Base-by-base conservation (phyloP, 2,329 filamentous ascomycete genomes). In the Huntiella moniliformis region DNA sequence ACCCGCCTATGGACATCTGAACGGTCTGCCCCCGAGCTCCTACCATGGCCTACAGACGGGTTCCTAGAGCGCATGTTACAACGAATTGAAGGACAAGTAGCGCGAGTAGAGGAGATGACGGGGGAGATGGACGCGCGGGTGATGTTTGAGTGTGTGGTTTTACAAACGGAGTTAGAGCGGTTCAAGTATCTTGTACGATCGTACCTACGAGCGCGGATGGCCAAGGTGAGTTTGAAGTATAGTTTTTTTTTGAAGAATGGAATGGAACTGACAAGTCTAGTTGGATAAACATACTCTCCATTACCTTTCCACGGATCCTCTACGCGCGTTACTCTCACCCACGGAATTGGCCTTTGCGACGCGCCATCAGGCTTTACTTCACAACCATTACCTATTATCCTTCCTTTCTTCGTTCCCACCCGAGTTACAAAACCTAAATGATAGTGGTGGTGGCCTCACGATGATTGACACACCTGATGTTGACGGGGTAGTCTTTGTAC, bases 1-100 rank as follows among this genome's bases (percentile, higher is more conserved):
- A 95, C 88, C 54, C 80, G 88, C 56, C 81, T 79, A 55, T 98
- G 88, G 88, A 75, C 95, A 38, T 84, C 88, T 38, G 92, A 98
- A 62, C 77, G 91, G 54, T 83, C 81, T 47, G 79, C 85, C 38
- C 85, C 88, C 2, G 87, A 95, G 61, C 68, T 98, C n/a, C 67
- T 96, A 35, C 32, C 46, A 35, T 79, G 75, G 75, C 74, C 74
- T 0, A 71, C 79, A 4, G 74, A 76, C 34, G 73, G 74, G 13
- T 67, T 96, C 48, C 82, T 98, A 58, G 82, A 91, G 53, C 76
- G 88, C 52, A 74, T 91, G 55, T 81, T 86, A 63, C 73, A 75
- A 50, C 72, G 78, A 50, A 74, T 85, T 52, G 74, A 77, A 54
- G 62, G 64, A 40, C 79, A 83, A 65, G 82, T 82, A 56, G 72